Evolutionary conservation across 169 alveolate genomes (phyloP).

Genomic region (Plasmodium vivax): DNA sequence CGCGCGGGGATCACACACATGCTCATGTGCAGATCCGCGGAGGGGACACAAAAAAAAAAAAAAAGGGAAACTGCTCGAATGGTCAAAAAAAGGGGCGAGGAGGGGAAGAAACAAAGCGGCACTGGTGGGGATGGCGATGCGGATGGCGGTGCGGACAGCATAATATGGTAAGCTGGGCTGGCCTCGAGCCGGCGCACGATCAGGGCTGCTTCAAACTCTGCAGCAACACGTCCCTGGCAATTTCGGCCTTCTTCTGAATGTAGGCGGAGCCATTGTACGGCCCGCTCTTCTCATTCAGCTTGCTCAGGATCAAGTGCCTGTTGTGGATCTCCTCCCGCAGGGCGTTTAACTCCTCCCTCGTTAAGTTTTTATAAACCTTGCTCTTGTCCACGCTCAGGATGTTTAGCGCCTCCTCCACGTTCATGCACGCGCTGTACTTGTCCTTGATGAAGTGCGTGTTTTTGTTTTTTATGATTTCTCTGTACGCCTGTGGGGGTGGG

Average conservation of each 20-base stretch:
- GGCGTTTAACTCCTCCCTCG: slow-evolving; percentile 39
- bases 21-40: not conserved
- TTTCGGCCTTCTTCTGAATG: slow-evolving; percentile 58
- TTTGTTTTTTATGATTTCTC: slow-evolving; percentile 54
- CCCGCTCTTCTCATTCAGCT: slow-evolving; percentile 46
- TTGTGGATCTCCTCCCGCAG: slow-evolving; percentile 45
- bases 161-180: not conserved
- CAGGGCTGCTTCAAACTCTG: slow-evolving; percentile 30
- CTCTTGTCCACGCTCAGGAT: slow-evolving; percentile 38
- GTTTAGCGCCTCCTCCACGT: slow-evolving; percentile 63
- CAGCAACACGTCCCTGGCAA: slow-evolving; percentile 44
- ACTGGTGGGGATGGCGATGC: not conserved
- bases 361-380: slow-evolving; percentile 39
- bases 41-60: not conserved
- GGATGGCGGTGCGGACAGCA: not conserved
- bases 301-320: slow-evolving; percentile 34
- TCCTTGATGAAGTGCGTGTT: slow-evolving; percentile 58
- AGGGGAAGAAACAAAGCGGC: not conserved
- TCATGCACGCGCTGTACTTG: slow-evolving; percentile 54
- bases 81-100: not conserved
- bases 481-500: slow-evolving; percentile 28
- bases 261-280: slow-evolving; percentile 54
- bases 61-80: not conserved
- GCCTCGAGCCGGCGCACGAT: not conserved
- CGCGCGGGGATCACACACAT: not conserved